phyloP scores from a whole-genome alignment of 495 filamentous ascomycete genomes.

The Xylaria acuta region DNA sequence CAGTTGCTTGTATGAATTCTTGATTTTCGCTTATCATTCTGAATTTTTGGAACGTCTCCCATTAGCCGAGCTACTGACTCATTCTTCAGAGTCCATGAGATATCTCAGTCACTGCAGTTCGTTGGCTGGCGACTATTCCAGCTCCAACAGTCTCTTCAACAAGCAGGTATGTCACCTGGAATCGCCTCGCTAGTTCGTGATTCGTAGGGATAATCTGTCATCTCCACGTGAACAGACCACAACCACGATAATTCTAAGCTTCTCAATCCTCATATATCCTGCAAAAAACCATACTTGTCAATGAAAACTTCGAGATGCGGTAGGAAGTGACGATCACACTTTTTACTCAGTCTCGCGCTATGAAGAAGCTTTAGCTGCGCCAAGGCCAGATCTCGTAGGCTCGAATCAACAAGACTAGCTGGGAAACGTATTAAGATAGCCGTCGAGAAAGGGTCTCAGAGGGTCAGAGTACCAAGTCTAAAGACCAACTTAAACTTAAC shows the following conservation, averaged over 20 bases:
- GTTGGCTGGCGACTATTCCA: neutral
- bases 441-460: neutral
- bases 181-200: too few relatives aligned
- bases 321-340: neutral
- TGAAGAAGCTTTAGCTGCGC: neutral
- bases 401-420: neutral
- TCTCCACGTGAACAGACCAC: neutral
- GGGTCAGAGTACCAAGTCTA: too few relatives aligned
- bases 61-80: neutral
- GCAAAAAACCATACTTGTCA: neutral
- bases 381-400: neutral
- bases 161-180: neutral
- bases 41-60: neutral
- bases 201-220: neutral
- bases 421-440: neutral
- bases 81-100: neutral
- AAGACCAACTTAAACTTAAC: too few relatives aligned
- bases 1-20: neutral
- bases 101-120: neutral
- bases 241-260: neutral
- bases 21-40: neutral
- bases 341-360: neutral
- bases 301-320: neutral
- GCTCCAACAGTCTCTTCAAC: neutral
- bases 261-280: neutral